phyloP scores from a whole-genome alignment of 2,329 filamentous ascomycete genomes.

The Lasiodiplodia gonubiensis region DNA sequence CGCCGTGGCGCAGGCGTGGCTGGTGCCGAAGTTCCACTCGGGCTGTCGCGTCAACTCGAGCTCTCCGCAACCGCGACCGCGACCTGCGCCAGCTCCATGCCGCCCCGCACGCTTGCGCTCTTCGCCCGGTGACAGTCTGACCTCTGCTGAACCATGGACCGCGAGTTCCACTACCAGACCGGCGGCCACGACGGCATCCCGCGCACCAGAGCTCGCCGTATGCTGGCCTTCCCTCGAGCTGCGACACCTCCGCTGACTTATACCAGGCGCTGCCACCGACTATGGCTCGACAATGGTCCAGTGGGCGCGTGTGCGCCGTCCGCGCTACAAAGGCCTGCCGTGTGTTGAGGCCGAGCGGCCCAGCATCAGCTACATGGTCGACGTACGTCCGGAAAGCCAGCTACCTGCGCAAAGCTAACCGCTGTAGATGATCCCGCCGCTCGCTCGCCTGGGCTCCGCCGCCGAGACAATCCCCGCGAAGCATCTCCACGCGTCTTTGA shows the following conservation, averaged over 20 bases:
- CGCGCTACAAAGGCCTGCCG: slow-evolving; percentile 74
- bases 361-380: slow-evolving; percentile 85
- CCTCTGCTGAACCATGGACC: slow-evolving; percentile 39
- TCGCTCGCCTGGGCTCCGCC: slow-evolving; percentile 73
- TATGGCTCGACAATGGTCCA: slow-evolving; percentile 89
- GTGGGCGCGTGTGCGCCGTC: slow-evolving; percentile 85
- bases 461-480: slow-evolving; percentile 92
- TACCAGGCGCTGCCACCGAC: slow-evolving; percentile 83
- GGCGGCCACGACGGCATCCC: slow-evolving; percentile 28
- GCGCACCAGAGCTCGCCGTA: slow-evolving; percentile 28
- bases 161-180: slow-evolving; percentile 41
- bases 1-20: slow-evolving; percentile 8
- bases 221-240: neutral
- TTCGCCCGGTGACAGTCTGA: neutral
- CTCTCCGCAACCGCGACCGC: neutral
- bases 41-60: slow-evolving; percentile 25
- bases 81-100: neutral
- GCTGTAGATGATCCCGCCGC: slow-evolving; percentile 80
- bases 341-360: slow-evolving; percentile 81
- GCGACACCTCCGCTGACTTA: neutral
- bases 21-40: neutral
- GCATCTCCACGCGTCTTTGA: slow-evolving; percentile 95
- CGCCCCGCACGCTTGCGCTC: neutral
- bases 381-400: slow-evolving; percentile 62
- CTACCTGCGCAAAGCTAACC: slow-evolving; percentile 24